Conservation (phyloP, 2,329 filamentous ascomycete genomes). For the Helotiales sp. region DNA sequence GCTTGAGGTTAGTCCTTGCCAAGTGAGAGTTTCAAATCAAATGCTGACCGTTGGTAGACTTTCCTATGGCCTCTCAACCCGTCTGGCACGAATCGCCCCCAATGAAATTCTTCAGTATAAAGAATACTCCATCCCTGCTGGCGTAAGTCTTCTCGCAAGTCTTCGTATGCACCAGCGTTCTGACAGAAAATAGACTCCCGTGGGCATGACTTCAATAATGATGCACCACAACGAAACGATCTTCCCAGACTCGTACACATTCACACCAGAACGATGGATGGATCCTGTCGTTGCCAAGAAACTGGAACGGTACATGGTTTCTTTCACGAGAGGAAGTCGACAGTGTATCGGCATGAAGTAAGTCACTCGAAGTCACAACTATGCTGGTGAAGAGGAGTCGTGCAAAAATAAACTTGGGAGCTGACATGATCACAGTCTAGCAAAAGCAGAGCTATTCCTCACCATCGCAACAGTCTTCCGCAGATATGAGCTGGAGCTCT, state of each 20-base stretch:
- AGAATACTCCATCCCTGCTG: conserved; percentile 33
- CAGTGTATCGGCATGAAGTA: conserved; percentile 48
- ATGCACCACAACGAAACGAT: conserved; percentile 48
- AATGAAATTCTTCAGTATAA: conserved; percentile 31
- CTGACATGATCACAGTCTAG: conserved; percentile 20
- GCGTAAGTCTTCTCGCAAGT: conserved; percentile 35
- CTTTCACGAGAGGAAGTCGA: conserved; percentile 50
- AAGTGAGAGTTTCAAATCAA: too few relatives aligned
- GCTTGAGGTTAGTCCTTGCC: conserved; percentile 32
- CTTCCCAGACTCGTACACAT: conserved; percentile 47
- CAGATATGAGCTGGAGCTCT: conserved; percentile 25
- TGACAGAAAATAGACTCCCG: conserved; percentile 30
- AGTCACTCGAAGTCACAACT: background rate
- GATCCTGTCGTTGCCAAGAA: conserved; percentile 43
- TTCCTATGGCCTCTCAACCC: conserved; percentile 40
- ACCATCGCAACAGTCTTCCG: conserved; percentile 20
- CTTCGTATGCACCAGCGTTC: background rate
- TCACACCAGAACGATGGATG: conserved; percentile 50
- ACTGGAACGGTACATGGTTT: conserved; percentile 47
- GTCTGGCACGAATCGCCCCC: conserved; percentile 40
- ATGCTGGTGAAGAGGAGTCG: too few relatives aligned
- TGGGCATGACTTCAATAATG: conserved; percentile 48
- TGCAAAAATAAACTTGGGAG: background rate
- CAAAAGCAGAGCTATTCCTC: conserved; percentile 28
- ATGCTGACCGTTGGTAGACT: conserved; percentile 21